phyloP scores from a whole-genome alignment of 768 basidiomycete genomes.

The Hygrocybe punicea region DNA sequence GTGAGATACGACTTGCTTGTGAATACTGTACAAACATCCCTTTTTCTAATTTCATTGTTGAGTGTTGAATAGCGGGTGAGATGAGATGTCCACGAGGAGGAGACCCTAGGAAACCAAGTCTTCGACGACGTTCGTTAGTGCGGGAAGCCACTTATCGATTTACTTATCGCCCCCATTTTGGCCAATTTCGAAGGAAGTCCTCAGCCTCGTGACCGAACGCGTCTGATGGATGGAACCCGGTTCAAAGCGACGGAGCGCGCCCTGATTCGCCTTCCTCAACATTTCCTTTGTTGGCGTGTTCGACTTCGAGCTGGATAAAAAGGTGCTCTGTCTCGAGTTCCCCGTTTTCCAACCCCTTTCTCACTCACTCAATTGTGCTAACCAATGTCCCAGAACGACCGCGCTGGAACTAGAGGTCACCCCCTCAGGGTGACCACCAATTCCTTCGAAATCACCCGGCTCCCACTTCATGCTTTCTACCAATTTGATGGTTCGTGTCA shows the following conservation, averaged over 20 bases:
- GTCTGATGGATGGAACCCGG: too few species aligned
- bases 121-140: too few species aligned
- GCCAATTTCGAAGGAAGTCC: too few species aligned
- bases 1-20: not conserved
- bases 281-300: not conserved
- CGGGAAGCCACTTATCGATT: too few species aligned
- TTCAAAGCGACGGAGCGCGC: not conserved
- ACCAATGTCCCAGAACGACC: not conserved
- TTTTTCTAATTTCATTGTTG: too few species aligned
- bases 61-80: too few species aligned
- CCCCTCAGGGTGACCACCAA: conserved; percentile 26
- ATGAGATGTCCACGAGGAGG: too few species aligned
- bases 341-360: not conserved
- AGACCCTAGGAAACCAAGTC: too few species aligned
- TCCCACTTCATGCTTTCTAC: conserved; percentile 26
- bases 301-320: not conserved
- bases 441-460: conserved; percentile 29
- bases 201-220: too few species aligned
- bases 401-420: conserved; percentile 3
- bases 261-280: not conserved
- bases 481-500: conserved; percentile 30
- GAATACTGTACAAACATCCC: too few species aligned
- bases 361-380: not conserved
- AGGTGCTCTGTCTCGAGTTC: not conserved
- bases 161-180: too few species aligned